These are phyloP conservation scores for Daldinia grandis DNA, from an alignment of 495 filamentous ascomycete genomes.

Conservation along the genomic window DNA sequence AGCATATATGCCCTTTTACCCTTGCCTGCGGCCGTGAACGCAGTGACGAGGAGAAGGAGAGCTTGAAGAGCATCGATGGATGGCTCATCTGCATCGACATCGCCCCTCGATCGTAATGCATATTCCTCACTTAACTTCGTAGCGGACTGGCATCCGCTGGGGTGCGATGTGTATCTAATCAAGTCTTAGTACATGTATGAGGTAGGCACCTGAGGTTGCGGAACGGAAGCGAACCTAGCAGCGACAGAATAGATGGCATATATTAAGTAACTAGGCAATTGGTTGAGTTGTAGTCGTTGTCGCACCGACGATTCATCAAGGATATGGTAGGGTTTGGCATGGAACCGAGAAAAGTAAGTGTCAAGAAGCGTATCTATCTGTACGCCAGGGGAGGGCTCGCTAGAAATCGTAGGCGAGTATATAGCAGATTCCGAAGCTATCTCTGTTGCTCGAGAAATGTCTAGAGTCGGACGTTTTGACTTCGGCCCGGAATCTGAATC, in stretches of 20 bases:
- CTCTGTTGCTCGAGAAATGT: conserved; percentile 34
- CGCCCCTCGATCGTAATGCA: conserved; percentile 68
- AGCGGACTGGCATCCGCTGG: conserved; percentile 66
- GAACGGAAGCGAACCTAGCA: conserved; percentile 61
- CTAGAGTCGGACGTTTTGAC: conserved; percentile 39
- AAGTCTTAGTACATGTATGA: conserved; percentile 12
- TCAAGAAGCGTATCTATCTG: conserved; percentile 72
- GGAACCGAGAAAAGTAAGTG: conserved; percentile 76
- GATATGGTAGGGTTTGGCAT: conserved; percentile 80
- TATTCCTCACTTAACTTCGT: conserved; percentile 71
- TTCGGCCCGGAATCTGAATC: conserved; percentile 33
- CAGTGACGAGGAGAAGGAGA: conserved; percentile 76
- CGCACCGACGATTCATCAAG: conserved; percentile 76
- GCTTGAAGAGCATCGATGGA: conserved; percentile 78
- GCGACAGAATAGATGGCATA: conserved; percentile 79
- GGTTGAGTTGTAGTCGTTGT: conserved; percentile 70
- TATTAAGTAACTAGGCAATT: conserved; percentile 68
- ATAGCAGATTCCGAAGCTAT: conserved; percentile 44
- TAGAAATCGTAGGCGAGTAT: conserved; percentile 48
- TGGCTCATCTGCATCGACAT: conserved; percentile 80
- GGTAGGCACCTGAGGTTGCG: neutral
- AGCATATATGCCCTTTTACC: conserved; percentile 89
- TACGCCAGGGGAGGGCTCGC: conserved; percentile 52
- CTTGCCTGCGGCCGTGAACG: conserved; percentile 77
- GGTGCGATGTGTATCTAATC: conserved; percentile 69